Evolutionary conservation across 2,329 filamentous ascomycete species (phyloP).

Genomic region (Penicillium sp.): DNA sequence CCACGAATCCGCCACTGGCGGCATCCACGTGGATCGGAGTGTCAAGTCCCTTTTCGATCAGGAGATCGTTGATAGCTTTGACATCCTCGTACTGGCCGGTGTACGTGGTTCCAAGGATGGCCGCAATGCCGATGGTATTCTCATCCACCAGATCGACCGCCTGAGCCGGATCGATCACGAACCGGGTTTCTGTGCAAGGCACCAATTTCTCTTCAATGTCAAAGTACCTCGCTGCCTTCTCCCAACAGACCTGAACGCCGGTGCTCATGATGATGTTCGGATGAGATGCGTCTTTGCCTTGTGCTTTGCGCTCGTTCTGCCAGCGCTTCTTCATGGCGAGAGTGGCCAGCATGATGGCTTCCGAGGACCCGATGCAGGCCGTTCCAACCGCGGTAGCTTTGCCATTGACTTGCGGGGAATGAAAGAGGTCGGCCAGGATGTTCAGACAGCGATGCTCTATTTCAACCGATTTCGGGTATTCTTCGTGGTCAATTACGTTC

Average conservation of each 20-base stretch:
- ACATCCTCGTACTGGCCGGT: not conserved
- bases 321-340: not conserved
- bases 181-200: not conserved
- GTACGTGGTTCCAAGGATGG: not conserved
- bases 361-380: not conserved
- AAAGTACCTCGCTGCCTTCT: conserved; percentile 73
- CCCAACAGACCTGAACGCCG: conserved; percentile 69
- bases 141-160: not conserved
- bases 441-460: not conserved
- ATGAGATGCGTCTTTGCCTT: not conserved
- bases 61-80: not conserved
- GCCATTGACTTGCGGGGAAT: not conserved
- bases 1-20: not conserved
- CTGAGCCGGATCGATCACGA: not conserved
- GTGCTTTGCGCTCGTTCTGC: not conserved
- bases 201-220: conserved; percentile 58
- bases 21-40: not conserved
- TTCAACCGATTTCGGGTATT: not conserved
- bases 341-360: not conserved
- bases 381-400: not conserved
- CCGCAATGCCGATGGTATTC: not conserved
- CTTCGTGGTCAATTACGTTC: not conserved
- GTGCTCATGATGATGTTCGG: conserved; percentile 75
- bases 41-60: not conserved
- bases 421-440: not conserved